Base-by-base conservation (phyloP, 768 basidiomycete genomes). In the Dioszegia aurantiaca region DNA sequence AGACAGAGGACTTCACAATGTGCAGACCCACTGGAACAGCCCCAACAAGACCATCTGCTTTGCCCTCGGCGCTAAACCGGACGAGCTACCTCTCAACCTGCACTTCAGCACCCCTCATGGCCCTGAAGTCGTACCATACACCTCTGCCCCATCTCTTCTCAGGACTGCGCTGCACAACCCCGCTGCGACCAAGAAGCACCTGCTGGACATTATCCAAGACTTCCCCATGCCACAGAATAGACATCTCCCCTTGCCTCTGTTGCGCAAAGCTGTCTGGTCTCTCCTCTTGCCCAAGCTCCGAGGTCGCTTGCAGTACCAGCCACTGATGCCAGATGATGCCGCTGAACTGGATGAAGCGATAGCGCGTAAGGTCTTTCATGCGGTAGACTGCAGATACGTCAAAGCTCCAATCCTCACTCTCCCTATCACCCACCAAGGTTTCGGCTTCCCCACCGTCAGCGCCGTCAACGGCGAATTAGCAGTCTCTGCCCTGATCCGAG, bases 401-500 rank as follows among this genome's bases (percentile, higher is more conserved):
- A 26, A 17, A 27, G 10, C 52, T 3, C 14, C 12, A 3, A 28
- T 64, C 3, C 55, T 60, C 1, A 3, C 26, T 11, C 26, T 64
- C 1, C 62, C 62, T 2, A 10, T 64, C 16, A 2, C 19, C 11
- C 9, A 52, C 16, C 47, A 30, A 19, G 62, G 62, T 2, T 57
- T 64, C 19, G 62, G 30, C 2, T 60, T 64, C 28, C 62, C 62
- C 9, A 56, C 59, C 3, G 27, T 64, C 5, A 5, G 36, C 42
- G 23, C 21, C 10, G 60, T 64, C 39, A 64, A 64, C 49, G 62
- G 55, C 11, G 49, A 58, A 24, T 10, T 64, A 3, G 59, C 62
- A 6, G 49, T 60, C 19, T 26, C 2, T 3, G 1, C 26, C 3
- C 2, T 64, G 12, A 33, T 64, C 16, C 53, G 62, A 2, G 30